A percentile compares a stretch with the other conserved stretches of the same genome.
Evolutionary conservation across 257 asterid genomes (phyloP).

Genomic region (Orobanche coerulescens): DNA sequence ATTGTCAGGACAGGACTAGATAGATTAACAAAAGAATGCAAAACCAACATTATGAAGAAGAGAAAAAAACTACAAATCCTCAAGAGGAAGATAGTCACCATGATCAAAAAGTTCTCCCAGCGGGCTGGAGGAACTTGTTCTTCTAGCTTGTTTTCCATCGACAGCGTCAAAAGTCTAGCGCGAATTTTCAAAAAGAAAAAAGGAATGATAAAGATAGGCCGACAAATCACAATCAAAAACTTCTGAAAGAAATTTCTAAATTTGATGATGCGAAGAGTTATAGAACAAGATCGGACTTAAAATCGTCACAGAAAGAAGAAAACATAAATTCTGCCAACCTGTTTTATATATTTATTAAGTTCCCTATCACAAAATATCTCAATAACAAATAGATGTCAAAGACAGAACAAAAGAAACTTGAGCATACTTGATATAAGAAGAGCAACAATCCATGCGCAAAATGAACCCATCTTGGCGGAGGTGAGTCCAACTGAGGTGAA

Average conservation of each 20-base stretch:
- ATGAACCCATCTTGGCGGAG: constrained; percentile 96
- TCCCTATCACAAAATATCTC: not conserved
- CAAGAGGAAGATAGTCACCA: constrained; percentile 20
- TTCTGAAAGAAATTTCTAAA: not conserved
- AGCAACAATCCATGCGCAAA: constrained; percentile 87
- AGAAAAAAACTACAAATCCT: not conserved
- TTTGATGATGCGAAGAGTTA: not conserved
- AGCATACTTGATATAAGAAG: constrained; percentile 76
- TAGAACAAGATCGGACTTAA: not conserved
- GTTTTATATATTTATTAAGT: not conserved
- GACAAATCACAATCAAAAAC: not conserved
- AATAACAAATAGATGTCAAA: constrained; percentile 12
- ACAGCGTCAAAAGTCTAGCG: constrained; percentile 90
- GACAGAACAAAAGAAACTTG: constrained; percentile 7
- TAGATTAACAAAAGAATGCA: constrained; percentile 3
- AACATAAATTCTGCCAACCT: not conserved
- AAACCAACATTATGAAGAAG: constrained; percentile 14
- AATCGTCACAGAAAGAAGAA: not conserved
- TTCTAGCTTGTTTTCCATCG: constrained; percentile 95
- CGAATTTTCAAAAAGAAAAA: constrained; percentile 15
- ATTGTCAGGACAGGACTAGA: constrained; percentile 16
- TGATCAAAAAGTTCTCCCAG: constrained; percentile 95
- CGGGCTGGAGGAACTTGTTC: constrained; percentile 94
- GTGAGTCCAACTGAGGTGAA: constrained; percentile 82
- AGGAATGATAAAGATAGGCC: not conserved